Evolutionary conservation across 2,329 filamentous ascomycete genomes (phyloP).

Genomic region (Beauveria medogensis): DNA sequence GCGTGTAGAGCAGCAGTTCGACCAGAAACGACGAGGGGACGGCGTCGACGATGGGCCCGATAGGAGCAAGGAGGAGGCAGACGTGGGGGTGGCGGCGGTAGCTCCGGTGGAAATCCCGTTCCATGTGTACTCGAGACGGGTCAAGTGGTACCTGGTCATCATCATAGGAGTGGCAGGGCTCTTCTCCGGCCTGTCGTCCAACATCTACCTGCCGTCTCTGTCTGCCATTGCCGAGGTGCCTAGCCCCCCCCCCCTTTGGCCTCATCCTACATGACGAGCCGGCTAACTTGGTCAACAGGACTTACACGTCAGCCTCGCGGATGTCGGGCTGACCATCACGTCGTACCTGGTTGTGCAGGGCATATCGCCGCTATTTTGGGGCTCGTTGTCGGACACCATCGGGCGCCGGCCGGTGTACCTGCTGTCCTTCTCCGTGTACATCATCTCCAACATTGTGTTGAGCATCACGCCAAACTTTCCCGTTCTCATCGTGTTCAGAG

Average conservation of each 20-base stretch:
- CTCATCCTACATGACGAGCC: too few species aligned
- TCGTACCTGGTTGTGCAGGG: constrained; percentile 44
- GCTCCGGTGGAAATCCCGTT: not conserved
- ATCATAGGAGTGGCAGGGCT: constrained; percentile 42
- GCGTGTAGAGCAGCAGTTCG: not conserved
- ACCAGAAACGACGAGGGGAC: too few species aligned
- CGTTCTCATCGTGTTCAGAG: constrained; percentile 36
- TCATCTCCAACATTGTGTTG: constrained; percentile 37
- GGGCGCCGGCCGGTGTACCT: constrained; percentile 39
- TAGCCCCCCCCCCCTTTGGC: too few species aligned
- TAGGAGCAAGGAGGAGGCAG: not conserved
- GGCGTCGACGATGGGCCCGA: too few species aligned
- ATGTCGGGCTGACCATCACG: constrained; percentile 35
- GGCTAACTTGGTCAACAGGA: constrained; percentile 15
- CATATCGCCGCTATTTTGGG: constrained; percentile 40
- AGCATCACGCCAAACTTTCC: constrained; percentile 35
- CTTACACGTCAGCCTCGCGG: constrained; percentile 20
- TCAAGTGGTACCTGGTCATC: constrained; percentile 38
- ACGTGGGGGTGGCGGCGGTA: not conserved
- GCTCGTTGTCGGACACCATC: constrained; percentile 36
- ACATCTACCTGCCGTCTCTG: constrained; percentile 42
- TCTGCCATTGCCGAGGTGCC: constrained; percentile 27
- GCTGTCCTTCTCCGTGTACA: constrained; percentile 37
- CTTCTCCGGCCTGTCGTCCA: constrained; percentile 44
- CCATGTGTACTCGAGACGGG: not conserved